phyloP scores from a whole-genome alignment of 2,329 filamentous ascomycete genomes.

The Penicillium sp. region DNA sequence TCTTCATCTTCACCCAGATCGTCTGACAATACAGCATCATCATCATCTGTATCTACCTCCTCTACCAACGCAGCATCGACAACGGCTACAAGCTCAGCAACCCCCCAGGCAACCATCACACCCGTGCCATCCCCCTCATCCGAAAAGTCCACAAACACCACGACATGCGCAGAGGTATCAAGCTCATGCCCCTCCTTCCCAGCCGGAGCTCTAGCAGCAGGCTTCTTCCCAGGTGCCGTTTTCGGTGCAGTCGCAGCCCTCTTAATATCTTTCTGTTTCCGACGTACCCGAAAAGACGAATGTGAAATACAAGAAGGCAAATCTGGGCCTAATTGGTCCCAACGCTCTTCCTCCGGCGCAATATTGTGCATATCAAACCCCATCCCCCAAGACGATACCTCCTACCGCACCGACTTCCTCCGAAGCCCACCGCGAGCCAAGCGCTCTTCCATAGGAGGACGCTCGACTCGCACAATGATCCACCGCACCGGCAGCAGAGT shows the following conservation, averaged over 20 bases:
- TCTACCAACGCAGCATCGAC: conserved; percentile 13
- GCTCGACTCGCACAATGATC: conserved; percentile 37
- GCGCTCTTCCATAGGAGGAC: conserved; percentile 26
- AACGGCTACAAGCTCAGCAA: conserved; percentile 17
- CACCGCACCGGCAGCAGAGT: conserved; percentile 39
- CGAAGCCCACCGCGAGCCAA: conserved; percentile 21
- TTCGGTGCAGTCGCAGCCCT: conserved; percentile 53
- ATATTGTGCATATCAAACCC: conserved; percentile 44
- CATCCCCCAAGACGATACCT: conserved; percentile 44
- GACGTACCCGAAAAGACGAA: conserved; percentile 25
- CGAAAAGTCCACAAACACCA: conserved; percentile 16
- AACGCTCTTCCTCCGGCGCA: conserved; percentile 35
- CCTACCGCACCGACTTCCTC: conserved; percentile 47
- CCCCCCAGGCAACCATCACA: conserved; percentile 23
- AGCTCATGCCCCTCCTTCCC: conserved; percentile 42
- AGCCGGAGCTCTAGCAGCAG: conserved; percentile 42
- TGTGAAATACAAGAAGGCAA: conserved; percentile 27
- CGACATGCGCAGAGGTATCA: conserved; percentile 4
- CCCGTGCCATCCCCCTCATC: conserved; percentile 22
- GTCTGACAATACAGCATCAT: conserved; percentile 8
- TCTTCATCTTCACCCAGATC: conserved; percentile 13
- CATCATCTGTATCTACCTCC: conserved; percentile 9
- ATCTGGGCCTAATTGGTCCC: conserved; percentile 29
- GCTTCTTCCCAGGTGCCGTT: conserved; percentile 50
- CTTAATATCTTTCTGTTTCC: conserved; percentile 47